Evolutionary conservation across 768 basidiomycete species (phyloP).

Genomic region (Russula compacta): DNA sequence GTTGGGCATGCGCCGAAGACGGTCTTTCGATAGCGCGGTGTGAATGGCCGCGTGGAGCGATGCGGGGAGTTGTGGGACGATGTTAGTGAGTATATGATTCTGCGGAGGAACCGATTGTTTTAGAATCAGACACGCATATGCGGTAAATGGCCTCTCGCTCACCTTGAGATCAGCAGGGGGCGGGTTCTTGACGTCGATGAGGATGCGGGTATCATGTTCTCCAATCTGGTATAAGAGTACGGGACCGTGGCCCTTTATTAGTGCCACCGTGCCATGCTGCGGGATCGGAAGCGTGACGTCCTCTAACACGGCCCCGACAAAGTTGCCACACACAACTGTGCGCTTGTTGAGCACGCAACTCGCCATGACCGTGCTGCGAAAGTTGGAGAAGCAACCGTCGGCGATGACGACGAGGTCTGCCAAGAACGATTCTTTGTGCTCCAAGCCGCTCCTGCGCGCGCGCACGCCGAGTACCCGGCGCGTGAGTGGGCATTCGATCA

Average conservation of each 20-base stretch:
- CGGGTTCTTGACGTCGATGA: constrained; percentile 81
- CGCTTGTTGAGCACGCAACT: constrained; percentile 40
- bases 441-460: constrained; percentile 34
- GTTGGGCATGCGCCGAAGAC: constrained; percentile 90
- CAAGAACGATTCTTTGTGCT: constrained; percentile 44
- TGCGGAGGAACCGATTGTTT: constrained; percentile 24
- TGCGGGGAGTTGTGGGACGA: constrained; percentile 76
- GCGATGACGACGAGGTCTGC: constrained; percentile 82
- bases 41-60: constrained; percentile 57
- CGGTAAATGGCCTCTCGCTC: neutral
- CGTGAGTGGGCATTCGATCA: constrained; percentile 50
- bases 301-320: constrained; percentile 78
- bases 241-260: constrained; percentile 75
- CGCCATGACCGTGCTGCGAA: constrained; percentile 57
- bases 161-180: constrained; percentile 78
- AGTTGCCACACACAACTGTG: constrained; percentile 61
- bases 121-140: neutral
- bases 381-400: constrained; percentile 94
- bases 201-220: constrained; percentile 82
- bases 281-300: constrained; percentile 65
- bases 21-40: constrained; percentile 64
- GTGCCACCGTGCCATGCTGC: constrained; percentile 75
- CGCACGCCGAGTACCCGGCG: constrained; percentile 57
- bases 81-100: constrained; percentile 59
- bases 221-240: constrained; percentile 91